phyloP scores from a whole-genome alignment of 441 rosid species.

The Erysimum cheiri region DNA sequence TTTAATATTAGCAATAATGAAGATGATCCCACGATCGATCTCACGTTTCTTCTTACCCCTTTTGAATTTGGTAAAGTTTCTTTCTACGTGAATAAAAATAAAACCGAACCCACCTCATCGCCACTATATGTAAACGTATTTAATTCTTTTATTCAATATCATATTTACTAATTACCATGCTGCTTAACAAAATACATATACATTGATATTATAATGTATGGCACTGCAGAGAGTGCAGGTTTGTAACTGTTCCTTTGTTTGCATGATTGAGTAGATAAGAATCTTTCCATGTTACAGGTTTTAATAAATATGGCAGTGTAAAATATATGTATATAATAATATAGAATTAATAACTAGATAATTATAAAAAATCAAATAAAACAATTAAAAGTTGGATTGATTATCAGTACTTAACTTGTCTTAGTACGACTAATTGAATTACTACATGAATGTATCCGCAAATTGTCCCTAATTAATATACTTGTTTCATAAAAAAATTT shows the following conservation, averaged over 20 bases:
- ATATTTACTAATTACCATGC: conserved; percentile 22
- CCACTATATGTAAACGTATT: conserved; percentile 27
- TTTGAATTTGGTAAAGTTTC: conserved; percentile 34
- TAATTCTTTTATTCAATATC: not conserved
- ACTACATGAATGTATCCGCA: not conserved
- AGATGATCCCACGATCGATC: conserved; percentile 48
- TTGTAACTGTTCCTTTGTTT: conserved; percentile 50
- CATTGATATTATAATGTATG: conserved; percentile 13
- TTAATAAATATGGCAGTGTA: conserved; percentile 27
- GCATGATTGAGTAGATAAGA: conserved; percentile 60
- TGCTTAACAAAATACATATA: not conserved
- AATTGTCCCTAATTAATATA: not conserved
- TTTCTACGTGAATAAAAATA: conserved; percentile 3
- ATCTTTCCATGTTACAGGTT: conserved; percentile 77
- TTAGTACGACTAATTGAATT: not conserved
- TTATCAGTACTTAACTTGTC: conserved; percentile 1
- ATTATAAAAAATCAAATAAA: too few species aligned
- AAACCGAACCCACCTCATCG: conserved; percentile 35
- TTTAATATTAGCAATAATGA: conserved; percentile 25
- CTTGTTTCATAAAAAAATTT: not conserved
- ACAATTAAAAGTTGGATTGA: not conserved
- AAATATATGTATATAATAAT: not conserved
- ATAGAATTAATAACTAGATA: conserved; percentile 1
- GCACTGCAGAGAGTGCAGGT: conserved; percentile 40
- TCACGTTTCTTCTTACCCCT: conserved; percentile 41